These are phyloP conservation scores for Magnolia sinica DNA, from an alignment of 164 flowering plant species.

Conservation along the genomic window DNA sequence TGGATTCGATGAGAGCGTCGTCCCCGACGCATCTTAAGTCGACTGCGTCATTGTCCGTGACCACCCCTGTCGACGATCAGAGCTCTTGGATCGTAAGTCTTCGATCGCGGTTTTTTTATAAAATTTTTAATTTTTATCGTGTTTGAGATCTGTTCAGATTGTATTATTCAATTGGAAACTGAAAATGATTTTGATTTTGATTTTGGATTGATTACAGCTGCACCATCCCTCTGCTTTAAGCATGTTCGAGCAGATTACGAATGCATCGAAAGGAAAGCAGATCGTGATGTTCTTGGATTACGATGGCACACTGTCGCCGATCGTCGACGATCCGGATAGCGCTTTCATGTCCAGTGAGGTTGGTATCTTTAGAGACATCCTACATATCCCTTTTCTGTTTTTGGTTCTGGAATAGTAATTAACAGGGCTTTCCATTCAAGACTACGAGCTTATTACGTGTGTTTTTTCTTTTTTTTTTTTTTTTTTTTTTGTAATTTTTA, in stretches of 20 bases:
- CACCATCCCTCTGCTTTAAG: constrained; percentile 71
- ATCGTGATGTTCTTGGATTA: constrained; percentile 86
- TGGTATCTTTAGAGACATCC: not conserved
- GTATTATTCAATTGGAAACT: not conserved
- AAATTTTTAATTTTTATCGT: too few relatives aligned
- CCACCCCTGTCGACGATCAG: constrained; percentile 24
- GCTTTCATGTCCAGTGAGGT: constrained; percentile 78
- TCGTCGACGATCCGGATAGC: constrained; percentile 80
- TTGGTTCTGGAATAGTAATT: not conserved
- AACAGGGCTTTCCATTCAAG: not conserved
- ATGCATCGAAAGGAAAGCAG: constrained; percentile 66
- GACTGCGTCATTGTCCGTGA: not conserved
- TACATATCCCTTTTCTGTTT: not conserved
- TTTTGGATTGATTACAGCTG: constrained; percentile 27
- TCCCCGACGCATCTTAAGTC: constrained; percentile 71
- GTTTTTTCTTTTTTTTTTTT: too few relatives aligned
- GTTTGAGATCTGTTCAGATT: not conserved
- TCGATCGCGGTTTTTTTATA: too few relatives aligned
- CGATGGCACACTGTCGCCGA: constrained; percentile 89
- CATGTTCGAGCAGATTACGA: constrained; percentile 64
- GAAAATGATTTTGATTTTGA: not conserved
- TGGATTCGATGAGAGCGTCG: constrained; percentile 70
- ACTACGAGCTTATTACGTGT: not conserved
- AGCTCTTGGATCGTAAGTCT: constrained; percentile 38
- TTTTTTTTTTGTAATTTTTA: too few relatives aligned